Conservation (phyloP, 2,329 filamentous ascomycete species). For the Chrysoporthe deuterocubensis region DNA sequence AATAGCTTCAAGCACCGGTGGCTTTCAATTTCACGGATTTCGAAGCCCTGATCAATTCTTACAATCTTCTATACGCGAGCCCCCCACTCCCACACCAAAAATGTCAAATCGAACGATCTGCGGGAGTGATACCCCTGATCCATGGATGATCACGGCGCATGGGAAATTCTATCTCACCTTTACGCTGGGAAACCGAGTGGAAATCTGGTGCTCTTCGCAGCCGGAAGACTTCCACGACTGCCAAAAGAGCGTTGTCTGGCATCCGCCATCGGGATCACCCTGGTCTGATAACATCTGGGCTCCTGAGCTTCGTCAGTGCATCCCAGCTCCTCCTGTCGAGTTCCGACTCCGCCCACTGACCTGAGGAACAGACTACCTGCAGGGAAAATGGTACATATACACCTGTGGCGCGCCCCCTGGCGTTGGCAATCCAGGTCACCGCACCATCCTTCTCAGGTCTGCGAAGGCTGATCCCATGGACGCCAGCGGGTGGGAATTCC, state of each 20-base stretch:
- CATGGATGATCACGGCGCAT: slow-evolving; percentile 35
- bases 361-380: slow-evolving; percentile 12
- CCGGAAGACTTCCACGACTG: slow-evolving; percentile 38
- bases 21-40: neutral
- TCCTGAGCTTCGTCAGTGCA: slow-evolving; percentile 5
- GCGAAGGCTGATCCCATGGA: slow-evolving; percentile 20
- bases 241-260: slow-evolving; percentile 28
- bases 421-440: slow-evolving; percentile 19
- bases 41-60: neutral
- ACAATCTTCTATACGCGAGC: neutral
- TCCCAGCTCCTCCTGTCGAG: neutral
- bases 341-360: neutral
- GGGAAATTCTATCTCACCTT: slow-evolving; percentile 34
- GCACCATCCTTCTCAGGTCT: slow-evolving; percentile 17
- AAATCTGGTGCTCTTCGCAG: slow-evolving; percentile 38
- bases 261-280: slow-evolving; percentile 12
- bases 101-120: slow-evolving; percentile 38
- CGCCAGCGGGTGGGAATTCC: slow-evolving; percentile 29
- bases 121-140: slow-evolving; percentile 36
- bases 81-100: neutral
- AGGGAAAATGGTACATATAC: slow-evolving; percentile 23
- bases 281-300: slow-evolving; percentile 12
- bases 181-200: slow-evolving; percentile 39
- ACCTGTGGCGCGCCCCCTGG: slow-evolving; percentile 18
- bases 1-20: neutral